A percentile compares a stretch with the other conserved stretches of the same genome.
These are phyloP conservation scores for Beauveria sp. DNA, from an alignment of 2,329 filamentous ascomycete species.

Conservation along the genomic window DNA sequence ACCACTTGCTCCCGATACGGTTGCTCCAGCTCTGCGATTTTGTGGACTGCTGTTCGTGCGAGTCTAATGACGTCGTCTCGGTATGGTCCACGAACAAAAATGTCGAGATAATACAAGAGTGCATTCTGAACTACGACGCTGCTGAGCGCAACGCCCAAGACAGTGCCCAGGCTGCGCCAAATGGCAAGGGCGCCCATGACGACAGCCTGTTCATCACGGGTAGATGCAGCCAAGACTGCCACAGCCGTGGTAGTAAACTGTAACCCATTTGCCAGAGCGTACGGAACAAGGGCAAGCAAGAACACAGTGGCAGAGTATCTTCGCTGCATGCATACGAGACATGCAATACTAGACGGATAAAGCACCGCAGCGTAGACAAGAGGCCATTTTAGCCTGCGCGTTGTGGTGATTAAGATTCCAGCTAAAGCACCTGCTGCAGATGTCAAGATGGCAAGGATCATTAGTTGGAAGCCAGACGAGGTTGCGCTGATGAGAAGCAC, in stretches of 20 bases:
- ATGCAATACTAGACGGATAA: slow-evolving; percentile 42
- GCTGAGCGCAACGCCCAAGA: slow-evolving; percentile 65
- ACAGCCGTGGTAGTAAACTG: slow-evolving; percentile 58
- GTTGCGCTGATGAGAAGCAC: slow-evolving; percentile 64
- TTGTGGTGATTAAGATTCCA: slow-evolving; percentile 55
- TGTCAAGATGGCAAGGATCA: slow-evolving; percentile 52
- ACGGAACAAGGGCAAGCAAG: slow-evolving; percentile 48
- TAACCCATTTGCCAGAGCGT: slow-evolving; percentile 53
- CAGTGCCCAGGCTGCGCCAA: slow-evolving; percentile 65
- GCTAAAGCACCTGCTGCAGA: slow-evolving; percentile 48
- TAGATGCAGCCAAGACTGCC: slow-evolving; percentile 50
- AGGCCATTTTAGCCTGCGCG: slow-evolving; percentile 51
- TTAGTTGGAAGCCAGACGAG: slow-evolving; percentile 61
- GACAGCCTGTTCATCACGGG: slow-evolving; percentile 57
- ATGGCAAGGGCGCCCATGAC: slow-evolving; percentile 63
- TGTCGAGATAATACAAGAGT: slow-evolving; percentile 51
- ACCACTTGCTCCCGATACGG: slow-evolving; percentile 47
- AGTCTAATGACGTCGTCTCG: slow-evolving; percentile 46
- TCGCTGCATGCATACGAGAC: slow-evolving; percentile 39
- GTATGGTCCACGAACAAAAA: slow-evolving; percentile 49
- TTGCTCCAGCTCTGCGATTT: slow-evolving; percentile 36
- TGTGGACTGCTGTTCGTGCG: slow-evolving; percentile 48
- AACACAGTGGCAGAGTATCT: slow-evolving; percentile 44
- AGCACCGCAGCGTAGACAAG: slow-evolving; percentile 42
- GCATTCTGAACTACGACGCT: slow-evolving; percentile 69